Percentiles rank a stretch among this genome's conserved stretches.
phyloP scores from a whole-genome alignment of 331 rosid species.

The Quercus phellos region DNA sequence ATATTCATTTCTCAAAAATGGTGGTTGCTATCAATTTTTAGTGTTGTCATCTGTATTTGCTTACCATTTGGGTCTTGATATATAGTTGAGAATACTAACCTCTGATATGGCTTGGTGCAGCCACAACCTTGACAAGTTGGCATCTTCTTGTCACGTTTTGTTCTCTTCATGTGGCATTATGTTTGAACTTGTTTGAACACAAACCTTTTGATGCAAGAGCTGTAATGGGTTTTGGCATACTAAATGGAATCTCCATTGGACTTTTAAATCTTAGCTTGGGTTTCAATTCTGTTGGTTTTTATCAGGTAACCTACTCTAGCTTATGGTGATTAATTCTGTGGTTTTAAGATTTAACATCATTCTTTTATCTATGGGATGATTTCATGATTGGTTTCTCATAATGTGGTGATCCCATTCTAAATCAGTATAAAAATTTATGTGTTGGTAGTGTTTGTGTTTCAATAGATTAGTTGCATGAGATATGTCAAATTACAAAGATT shows the following conservation, averaged over 20 bases:
- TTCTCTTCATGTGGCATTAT: slow-evolving; percentile 89
- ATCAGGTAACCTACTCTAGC: slow-evolving; percentile 55
- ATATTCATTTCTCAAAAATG: neutral
- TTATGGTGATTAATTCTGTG: neutral
- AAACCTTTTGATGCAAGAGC: slow-evolving; percentile 90
- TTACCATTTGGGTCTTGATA: neutral
- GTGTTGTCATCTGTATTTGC: neutral
- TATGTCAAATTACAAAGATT: neutral
- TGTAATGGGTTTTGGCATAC: slow-evolving; percentile 91
- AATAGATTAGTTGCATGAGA: neutral
- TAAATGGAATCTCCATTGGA: slow-evolving; percentile 95
- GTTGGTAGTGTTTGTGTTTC: neutral
- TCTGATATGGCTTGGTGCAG: slow-evolving; percentile 32
- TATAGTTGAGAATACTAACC: neutral
- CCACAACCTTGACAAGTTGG: slow-evolving; percentile 98
- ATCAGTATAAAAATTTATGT: neutral
- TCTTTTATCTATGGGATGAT: neutral
- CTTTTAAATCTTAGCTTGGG: slow-evolving; percentile 94
- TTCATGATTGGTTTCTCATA: neutral
- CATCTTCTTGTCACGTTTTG: slow-evolving; percentile 97
- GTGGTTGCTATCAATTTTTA: neutral
- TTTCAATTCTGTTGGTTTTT: slow-evolving; percentile 95
- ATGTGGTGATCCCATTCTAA: neutral
- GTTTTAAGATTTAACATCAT: neutral
- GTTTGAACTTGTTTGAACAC: slow-evolving; percentile 87